A percentile compares a stretch with the other conserved stretches of the same genome.
phyloP scores from a whole-genome alignment of 257 asterid species.

The Lavandula angustifolia region DNA sequence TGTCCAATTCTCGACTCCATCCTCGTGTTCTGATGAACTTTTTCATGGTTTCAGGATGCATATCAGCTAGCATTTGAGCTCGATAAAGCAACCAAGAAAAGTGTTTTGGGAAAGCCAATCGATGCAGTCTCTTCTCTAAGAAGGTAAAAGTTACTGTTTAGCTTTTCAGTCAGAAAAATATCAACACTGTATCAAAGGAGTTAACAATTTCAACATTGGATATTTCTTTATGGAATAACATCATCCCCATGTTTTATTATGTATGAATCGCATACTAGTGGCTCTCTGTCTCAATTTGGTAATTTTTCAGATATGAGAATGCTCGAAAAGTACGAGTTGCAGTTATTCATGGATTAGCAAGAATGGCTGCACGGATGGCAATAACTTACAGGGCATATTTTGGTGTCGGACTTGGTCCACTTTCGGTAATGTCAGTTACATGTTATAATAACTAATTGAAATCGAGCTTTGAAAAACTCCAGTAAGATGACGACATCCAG shows the following conservation, averaged over 20 bases:
- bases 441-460: not conserved
- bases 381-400: constrained; percentile 83
- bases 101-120: constrained; percentile 48
- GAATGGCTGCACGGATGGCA: constrained; percentile 98
- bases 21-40: constrained; percentile 12
- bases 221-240: not conserved
- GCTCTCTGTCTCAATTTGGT: not conserved
- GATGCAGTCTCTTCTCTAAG: constrained; percentile 62
- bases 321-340: constrained; percentile 83
- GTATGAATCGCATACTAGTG: not conserved
- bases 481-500: not conserved
- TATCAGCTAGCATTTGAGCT: constrained; percentile 90
- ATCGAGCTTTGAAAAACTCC: not conserved
- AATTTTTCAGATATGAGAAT: constrained; percentile 65
- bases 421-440: constrained; percentile 55
- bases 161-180: not conserved
- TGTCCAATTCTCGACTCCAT: not conserved
- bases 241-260: not conserved
- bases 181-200: not conserved
- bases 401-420: constrained; percentile 92
- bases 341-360: constrained; percentile 86
- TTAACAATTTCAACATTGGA: not conserved
- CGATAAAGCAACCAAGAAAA: constrained; percentile 58
- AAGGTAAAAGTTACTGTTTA: constrained; percentile 40
- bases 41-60: constrained; percentile 57